Evolutionary conservation across 139 green algal genomes (phyloP).

Genomic region (Chlorella sorokiniana): DNA sequence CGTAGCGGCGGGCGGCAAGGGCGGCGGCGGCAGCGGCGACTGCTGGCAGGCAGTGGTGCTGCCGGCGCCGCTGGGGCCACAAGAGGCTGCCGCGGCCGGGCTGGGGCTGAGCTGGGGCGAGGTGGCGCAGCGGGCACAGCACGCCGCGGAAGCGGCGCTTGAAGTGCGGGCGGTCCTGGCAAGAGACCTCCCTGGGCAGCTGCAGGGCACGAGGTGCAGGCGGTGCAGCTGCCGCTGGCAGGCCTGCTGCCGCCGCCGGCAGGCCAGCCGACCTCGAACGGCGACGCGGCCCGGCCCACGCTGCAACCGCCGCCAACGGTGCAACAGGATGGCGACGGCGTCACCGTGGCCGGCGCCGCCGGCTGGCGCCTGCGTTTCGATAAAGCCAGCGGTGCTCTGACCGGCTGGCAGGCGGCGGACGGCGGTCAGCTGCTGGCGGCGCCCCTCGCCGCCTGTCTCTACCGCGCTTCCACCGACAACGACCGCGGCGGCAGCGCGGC

Average conservation of each 20-base stretch:
- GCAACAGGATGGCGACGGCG: not conserved
- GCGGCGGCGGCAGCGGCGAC: not conserved
- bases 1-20: not conserved
- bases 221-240: conserved; percentile 1
- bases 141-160: conserved; percentile 44
- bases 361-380: conserved; percentile 5
- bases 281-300: not conserved
- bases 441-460: conserved; percentile 62
- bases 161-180: conserved; percentile 58
- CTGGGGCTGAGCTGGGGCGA: conserved; percentile 12
- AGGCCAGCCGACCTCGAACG: not conserved
- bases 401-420: not conserved
- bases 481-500: conserved; percentile 77
- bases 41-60: conserved; percentile 1
- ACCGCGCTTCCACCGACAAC: conserved; percentile 87
- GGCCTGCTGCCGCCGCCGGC: not conserved
- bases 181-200: conserved; percentile 48
- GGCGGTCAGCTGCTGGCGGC: conserved; percentile 40
- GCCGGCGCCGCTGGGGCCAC: not conserved
- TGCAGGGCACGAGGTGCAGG: conserved; percentile 34
- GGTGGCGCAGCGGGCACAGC: conserved; percentile 17
- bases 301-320: not conserved
- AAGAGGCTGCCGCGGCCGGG: not conserved
- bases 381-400: not conserved
- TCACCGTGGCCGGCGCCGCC: not conserved